Evolutionary conservation across 345 rosid species (phyloP).

Genomic region (Citrus cavaleriei): DNA sequence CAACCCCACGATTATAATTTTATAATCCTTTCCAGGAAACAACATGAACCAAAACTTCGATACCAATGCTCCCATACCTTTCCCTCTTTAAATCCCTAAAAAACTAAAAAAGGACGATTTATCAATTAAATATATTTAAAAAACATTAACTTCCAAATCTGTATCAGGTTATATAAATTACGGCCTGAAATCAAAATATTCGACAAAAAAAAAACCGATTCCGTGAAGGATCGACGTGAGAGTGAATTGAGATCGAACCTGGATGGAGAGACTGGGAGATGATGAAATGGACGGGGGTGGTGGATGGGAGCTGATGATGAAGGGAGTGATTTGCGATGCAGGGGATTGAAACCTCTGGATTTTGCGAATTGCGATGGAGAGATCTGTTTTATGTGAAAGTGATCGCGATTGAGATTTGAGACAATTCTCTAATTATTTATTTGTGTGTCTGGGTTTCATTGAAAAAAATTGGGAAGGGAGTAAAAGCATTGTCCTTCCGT

Average conservation of each 20-base stretch:
- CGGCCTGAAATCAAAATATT: not conserved
- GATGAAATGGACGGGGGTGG: not conserved
- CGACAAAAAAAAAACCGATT: not conserved
- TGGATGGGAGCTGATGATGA: not conserved
- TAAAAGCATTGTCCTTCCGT: not conserved
- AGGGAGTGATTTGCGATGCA: not conserved
- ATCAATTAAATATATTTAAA: not conserved
- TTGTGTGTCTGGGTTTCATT: not conserved
- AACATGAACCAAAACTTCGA: slow-evolving; percentile 96
- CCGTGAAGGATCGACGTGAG: not conserved
- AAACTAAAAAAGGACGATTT: not conserved
- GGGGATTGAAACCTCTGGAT: not conserved
- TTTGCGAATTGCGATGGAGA: not conserved
- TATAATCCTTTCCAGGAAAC: slow-evolving; percentile 95
- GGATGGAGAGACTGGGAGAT: not conserved
- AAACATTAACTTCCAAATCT: not conserved
- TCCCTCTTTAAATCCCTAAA: not conserved
- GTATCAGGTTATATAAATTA: not conserved
- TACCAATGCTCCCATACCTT: slow-evolving; percentile 71
- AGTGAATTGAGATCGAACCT: not conserved
- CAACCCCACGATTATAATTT: slow-evolving; percentile 94
- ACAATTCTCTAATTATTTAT: not conserved
- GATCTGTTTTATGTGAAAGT: not conserved
- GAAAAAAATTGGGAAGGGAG: not conserved
- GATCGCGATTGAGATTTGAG: not conserved